Base-by-base conservation (phyloP, 164 flowering plant species). In the Taxillus chinensis region DNA sequence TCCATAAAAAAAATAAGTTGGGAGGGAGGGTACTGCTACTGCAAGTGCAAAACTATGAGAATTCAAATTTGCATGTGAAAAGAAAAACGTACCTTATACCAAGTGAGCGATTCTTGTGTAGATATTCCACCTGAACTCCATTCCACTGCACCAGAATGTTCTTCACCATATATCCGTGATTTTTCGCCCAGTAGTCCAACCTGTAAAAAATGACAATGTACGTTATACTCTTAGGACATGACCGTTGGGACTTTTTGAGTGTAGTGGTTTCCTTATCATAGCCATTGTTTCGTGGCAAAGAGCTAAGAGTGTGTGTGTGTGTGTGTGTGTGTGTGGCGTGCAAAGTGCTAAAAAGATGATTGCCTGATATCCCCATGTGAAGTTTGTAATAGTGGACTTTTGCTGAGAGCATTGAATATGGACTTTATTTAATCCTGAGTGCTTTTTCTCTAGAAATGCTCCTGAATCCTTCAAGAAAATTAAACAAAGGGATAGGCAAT, bases 111-210 rank as follows among this genome's bases (percentile, higher is more conserved):
- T 58, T 70, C 77, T 39, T 27, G 63, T 9, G 53, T 55, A 16
- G 67, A 45, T 54, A 3, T 37, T 57, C 38, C 63, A 57, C 51
- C 7, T 45, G 52, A 63, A 40, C 53, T 70, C 87, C 87, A 83
- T 13, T 67, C 58, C 11, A 75, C 74, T 2, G 55, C 55, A 7
- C 37, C 56, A 39, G 54, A 17, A 15, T 75, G 72, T 27, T 69
- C 55, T 38, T 57, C 68, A 9, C 38, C 59, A 59, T 77, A 71
- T 61, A 78, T 74, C 41, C 72, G 67, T 59, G 71, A 64, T 4
- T 64, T 53, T 72, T 82, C 79, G 10, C 86, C 86, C 1, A 59
- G 3, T n/a, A 78, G 70, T 8, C 84, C 84, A 48, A 80, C 81
- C 83, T 82, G 41, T 50, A 61, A 51, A n/a, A 2, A 39, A 27